A percentile compares a stretch with the other conserved stretches of the same genome.
These are phyloP conservation scores for Colletotrichum zoysiae DNA, from an alignment of 2,329 filamentous ascomycete species.

Conservation along the genomic window DNA sequence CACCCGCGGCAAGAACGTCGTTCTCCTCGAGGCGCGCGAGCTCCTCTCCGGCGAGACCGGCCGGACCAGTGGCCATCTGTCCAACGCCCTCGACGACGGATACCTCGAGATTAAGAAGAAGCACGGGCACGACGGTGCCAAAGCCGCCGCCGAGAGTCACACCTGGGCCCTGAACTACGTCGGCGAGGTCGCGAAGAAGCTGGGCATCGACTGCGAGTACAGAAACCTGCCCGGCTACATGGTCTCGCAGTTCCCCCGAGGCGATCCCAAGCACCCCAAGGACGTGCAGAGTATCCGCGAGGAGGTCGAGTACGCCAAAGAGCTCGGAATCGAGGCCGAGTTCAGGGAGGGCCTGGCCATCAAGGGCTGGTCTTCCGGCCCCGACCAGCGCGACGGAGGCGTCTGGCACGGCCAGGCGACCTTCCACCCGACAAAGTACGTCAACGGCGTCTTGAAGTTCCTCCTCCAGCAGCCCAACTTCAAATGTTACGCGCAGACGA, in stretches of 20 bases:
- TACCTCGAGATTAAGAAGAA: slow-evolving; percentile 64
- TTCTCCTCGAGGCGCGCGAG: slow-evolving; percentile 67
- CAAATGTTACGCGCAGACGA: slow-evolving; percentile 63
- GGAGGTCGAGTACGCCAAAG: slow-evolving; percentile 58
- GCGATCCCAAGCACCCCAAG: slow-evolving; percentile 56
- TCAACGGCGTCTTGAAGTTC: slow-evolving; percentile 64
- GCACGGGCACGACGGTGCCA: slow-evolving; percentile 63
- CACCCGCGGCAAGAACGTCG: slow-evolving; percentile 60
- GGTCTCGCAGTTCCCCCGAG: slow-evolving; percentile 61
- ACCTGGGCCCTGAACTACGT: slow-evolving; percentile 65
- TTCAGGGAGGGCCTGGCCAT: slow-evolving; percentile 60
- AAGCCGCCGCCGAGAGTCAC: slow-evolving; percentile 65
- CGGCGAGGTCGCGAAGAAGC: slow-evolving; percentile 60
- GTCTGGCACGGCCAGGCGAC: slow-evolving; percentile 63
- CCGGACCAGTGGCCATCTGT: slow-evolving; percentile 66
- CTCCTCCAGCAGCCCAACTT: slow-evolving; percentile 65
- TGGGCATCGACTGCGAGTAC: slow-evolving; percentile 69
- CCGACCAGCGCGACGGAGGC: slow-evolving; percentile 64
- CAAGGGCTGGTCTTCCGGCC: slow-evolving; percentile 60
- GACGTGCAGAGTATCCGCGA: slow-evolving; percentile 60
- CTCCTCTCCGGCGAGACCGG: slow-evolving; percentile 66
- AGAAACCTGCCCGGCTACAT: slow-evolving; percentile 62
- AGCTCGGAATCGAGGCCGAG: slow-evolving; percentile 57
- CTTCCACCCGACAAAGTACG: slow-evolving; percentile 69
- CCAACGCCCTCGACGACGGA: slow-evolving; percentile 66